Evolutionary conservation across 352 stramenopile genomes (phyloP).

Genomic region (Phytopythium mirpurense): DNA sequence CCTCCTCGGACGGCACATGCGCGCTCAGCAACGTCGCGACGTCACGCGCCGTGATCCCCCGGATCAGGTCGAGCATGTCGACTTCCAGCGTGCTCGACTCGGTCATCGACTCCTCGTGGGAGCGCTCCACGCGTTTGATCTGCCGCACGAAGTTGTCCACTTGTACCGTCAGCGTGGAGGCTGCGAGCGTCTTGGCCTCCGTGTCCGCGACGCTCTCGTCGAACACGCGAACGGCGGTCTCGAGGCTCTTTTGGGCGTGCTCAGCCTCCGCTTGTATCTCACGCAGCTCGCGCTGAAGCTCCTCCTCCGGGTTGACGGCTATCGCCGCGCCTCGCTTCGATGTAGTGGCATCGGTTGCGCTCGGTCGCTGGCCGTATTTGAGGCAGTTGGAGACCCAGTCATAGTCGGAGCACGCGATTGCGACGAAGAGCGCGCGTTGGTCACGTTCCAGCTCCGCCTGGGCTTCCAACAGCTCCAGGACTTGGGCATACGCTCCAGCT

Average conservation of each 20-base stretch:
- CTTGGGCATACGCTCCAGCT: not conserved
- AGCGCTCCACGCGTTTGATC: conserved; percentile 39
- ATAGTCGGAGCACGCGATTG: conserved; percentile 72
- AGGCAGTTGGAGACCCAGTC: conserved; percentile 40
- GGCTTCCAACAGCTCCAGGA: conserved; percentile 40
- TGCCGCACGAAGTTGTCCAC: conserved; percentile 53
- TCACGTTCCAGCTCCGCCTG: conserved; percentile 41
- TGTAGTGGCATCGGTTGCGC: conserved; percentile 6
- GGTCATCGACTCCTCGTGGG: conserved; percentile 39
- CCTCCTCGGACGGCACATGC: conserved; percentile 39
- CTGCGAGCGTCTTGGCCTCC: conserved; percentile 48
- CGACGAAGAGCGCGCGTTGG: conserved; percentile 54
- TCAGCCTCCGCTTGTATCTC: conserved; percentile 16
- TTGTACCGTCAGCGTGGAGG: conserved; percentile 36
- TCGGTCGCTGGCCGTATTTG: conserved; percentile 17
- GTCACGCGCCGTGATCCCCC: conserved; percentile 68
- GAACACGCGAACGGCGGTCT: conserved; percentile 40
- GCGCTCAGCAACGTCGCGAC: conserved; percentile 60
- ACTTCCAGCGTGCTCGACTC: conserved; percentile 52
- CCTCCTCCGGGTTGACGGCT: conserved; percentile 10
- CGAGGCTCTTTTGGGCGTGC: conserved; percentile 17
- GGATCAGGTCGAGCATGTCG: conserved; percentile 55
- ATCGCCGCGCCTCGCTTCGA: not conserved
- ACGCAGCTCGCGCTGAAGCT: conserved; percentile 16
- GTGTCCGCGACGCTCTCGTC: conserved; percentile 75